Evolutionary conservation across 164 flowering plant species (phyloP).

Genomic region (Magnolia changhungtana): DNA sequence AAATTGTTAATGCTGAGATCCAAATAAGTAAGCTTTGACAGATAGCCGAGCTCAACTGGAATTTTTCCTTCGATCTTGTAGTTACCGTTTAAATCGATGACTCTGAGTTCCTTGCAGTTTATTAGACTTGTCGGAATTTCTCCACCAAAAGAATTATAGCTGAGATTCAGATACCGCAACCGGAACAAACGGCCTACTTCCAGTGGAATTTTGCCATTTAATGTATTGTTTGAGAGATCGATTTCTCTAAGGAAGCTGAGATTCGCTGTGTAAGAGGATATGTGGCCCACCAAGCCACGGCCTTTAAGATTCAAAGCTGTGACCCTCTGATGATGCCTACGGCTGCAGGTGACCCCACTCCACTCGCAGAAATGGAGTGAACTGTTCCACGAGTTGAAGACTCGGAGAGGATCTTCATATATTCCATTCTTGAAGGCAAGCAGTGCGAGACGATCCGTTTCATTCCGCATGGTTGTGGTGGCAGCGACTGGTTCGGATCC

Average conservation of each 20-base stretch:
- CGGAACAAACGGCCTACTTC: constrained; percentile 13
- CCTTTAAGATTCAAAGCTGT: neutral
- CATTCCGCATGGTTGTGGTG: neutral
- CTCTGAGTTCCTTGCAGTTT: neutral
- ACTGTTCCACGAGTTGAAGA: constrained; percentile 11
- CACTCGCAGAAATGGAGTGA: constrained; percentile 16
- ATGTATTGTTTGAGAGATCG: constrained; percentile 4
- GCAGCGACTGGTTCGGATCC: too few species aligned
- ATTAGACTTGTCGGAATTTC: constrained; percentile 9
- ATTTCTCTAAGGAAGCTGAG: constrained; percentile 7
- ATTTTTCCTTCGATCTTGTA: constrained; percentile 5
- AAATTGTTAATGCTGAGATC: neutral
- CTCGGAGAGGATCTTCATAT: neutral
- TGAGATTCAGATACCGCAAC: neutral
- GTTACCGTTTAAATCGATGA: neutral
- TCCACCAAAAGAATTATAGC: constrained; percentile 9
- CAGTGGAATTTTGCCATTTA: constrained; percentile 3
- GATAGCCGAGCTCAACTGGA: constrained; percentile 4
- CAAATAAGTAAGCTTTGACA: neutral
- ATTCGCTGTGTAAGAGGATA: constrained; percentile 10
- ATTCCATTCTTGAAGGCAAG: constrained; percentile 5
- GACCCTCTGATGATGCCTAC: constrained; percentile 8
- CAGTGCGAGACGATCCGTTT: constrained; percentile 11
- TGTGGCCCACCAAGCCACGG: neutral
- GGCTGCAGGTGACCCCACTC: constrained; percentile 11